These are phyloP conservation scores for Lyophyllum shimeji DNA, from an alignment of 768 basidiomycete species.

Conservation along the genomic window DNA sequence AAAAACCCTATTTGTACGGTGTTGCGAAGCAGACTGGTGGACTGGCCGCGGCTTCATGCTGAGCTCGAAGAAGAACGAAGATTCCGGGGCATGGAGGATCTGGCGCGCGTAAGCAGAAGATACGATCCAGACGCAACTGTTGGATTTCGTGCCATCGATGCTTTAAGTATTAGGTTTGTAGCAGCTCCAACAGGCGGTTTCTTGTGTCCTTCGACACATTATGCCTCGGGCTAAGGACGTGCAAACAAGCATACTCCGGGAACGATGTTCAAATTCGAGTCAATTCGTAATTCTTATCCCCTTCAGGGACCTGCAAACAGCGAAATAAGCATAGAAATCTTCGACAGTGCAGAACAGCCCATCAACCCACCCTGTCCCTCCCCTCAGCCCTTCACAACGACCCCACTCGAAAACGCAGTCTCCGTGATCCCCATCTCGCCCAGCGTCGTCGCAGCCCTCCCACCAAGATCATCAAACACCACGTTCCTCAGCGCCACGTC, in stretches of 20 bases:
- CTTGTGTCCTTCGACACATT: background rate
- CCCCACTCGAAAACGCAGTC: background rate
- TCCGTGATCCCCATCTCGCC: background rate
- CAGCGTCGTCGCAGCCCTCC: slow-evolving; percentile 1
- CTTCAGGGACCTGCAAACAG: too few species aligned
- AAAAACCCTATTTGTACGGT: slow-evolving; percentile 6
- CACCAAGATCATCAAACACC: slow-evolving; percentile 1
- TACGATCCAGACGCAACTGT: background rate
- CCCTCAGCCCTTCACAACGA: background rate
- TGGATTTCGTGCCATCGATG: background rate
- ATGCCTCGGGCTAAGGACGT: background rate
- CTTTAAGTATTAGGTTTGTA: background rate
- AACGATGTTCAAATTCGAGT: too few species aligned
- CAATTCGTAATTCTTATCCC: too few species aligned
- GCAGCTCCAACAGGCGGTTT: background rate
- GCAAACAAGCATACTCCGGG: background rate
- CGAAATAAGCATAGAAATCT: too few species aligned
- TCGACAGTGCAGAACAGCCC: too few species aligned
- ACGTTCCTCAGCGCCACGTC: slow-evolving; percentile 5
- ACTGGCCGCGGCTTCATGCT: background rate
- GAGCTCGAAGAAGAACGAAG: too few species aligned
- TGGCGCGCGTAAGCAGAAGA: background rate
- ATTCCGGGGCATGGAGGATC: background rate
- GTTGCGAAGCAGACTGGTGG: slow-evolving; percentile 8
- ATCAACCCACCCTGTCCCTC: too few species aligned